Evolutionary conservation across 345 rosid genomes (phyloP).

Genomic region (Pelargonium nanum): DNA sequence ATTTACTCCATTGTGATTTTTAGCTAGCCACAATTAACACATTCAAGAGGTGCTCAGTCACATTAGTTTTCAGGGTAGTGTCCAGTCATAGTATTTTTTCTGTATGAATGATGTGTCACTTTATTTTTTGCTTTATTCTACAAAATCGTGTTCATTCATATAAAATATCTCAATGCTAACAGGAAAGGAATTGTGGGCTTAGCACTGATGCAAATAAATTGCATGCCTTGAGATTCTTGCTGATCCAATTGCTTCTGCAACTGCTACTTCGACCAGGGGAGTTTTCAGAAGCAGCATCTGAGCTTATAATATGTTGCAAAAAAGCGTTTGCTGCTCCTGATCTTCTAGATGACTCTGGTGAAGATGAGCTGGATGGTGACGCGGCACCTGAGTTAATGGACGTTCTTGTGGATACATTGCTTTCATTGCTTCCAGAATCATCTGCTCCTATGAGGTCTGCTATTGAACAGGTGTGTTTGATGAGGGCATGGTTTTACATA

Average conservation of each 20-base stretch:
- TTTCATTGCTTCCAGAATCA: conserved; percentile 82
- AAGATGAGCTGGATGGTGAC: conserved; percentile 52
- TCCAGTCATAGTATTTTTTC: neutral
- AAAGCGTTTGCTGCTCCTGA: conserved; percentile 58
- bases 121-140: conserved; percentile 1
- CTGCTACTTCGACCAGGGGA: conserved; percentile 81
- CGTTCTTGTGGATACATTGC: conserved; percentile 78
- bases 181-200: conserved; percentile 61
- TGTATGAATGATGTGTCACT: neutral
- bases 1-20: too few species aligned
- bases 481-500: neutral
- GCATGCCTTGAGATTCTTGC: conserved; percentile 65
- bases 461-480: conserved; percentile 63
- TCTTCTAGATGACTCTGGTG: conserved; percentile 42
- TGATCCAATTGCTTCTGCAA: conserved; percentile 80
- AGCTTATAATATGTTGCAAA: conserved; percentile 76
- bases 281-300: conserved; percentile 62
- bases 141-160: neutral
- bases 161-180: conserved; percentile 6
- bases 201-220: conserved; percentile 34
- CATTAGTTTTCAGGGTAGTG: neutral
- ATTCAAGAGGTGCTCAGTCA: neutral
- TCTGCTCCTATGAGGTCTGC: conserved; percentile 82
- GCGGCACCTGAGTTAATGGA: conserved; percentile 67
- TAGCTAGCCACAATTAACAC: neutral